Evolutionary conservation across 2,329 filamentous ascomycete species (phyloP).

Genomic region (Rugonectria rugulosa): DNA sequence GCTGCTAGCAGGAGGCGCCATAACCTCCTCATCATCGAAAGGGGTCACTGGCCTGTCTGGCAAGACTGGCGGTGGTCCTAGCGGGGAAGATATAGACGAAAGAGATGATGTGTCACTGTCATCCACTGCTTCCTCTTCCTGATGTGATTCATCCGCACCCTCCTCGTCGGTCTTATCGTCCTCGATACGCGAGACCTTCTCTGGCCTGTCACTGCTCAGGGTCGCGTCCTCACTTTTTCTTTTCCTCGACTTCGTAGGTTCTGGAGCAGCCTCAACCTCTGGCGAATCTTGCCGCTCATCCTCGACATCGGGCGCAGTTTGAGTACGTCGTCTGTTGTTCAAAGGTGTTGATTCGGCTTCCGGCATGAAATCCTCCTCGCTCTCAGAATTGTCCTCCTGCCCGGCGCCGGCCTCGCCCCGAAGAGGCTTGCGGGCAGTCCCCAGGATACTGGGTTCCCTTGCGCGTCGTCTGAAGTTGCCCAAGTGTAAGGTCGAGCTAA

Average conservation of each 20-base stretch:
- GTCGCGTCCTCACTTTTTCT: slow-evolving; percentile 62
- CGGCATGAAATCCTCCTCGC: slow-evolving; percentile 62
- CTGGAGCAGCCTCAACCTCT: slow-evolving; percentile 39
- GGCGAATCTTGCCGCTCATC: slow-evolving; percentile 34
- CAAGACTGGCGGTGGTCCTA: slow-evolving; percentile 38
- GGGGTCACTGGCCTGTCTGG: slow-evolving; percentile 51
- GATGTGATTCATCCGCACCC: slow-evolving; percentile 17
- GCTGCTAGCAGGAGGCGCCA: slow-evolving; percentile 65
- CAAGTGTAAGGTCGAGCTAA: slow-evolving; percentile 62
- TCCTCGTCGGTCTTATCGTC: slow-evolving; percentile 31
- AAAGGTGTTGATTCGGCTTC: slow-evolving; percentile 75
- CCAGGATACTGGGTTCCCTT: slow-evolving; percentile 68
- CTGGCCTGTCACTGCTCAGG: slow-evolving; percentile 47
- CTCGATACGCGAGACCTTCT: slow-evolving; percentile 45
- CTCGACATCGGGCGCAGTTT: slow-evolving; percentile 31
- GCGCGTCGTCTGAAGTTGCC: slow-evolving; percentile 64
- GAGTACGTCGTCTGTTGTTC: slow-evolving; percentile 53
- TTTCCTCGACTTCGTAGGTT: slow-evolving; percentile 58
- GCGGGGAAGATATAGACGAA: slow-evolving; percentile 48
- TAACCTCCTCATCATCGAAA: slow-evolving; percentile 55
- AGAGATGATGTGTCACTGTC: slow-evolving; percentile 50
- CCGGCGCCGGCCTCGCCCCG: slow-evolving; percentile 43
- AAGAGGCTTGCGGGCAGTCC: slow-evolving; percentile 55
- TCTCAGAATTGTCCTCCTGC: slow-evolving; percentile 45
- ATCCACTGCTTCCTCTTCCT: slow-evolving; percentile 23